phyloP scores from a whole-genome alignment of 2,329 filamentous ascomycete species.

The Sporothrix variecibatus region DNA sequence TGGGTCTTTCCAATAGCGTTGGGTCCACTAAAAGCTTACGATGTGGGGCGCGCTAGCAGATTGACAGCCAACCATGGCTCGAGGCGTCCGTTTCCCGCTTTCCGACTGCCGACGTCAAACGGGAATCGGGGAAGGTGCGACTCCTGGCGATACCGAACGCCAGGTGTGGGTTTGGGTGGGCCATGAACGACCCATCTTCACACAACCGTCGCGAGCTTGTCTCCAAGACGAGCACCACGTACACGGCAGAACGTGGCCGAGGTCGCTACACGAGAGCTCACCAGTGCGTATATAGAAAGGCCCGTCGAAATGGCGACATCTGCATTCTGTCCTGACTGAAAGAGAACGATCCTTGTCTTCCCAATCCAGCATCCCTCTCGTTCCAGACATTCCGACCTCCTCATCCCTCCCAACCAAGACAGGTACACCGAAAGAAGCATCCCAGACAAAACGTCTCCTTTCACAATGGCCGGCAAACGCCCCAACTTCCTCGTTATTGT shows the following conservation, averaged over 20 bases:
- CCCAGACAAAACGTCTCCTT: background rate
- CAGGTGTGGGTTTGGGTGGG: background rate
- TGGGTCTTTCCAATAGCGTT: background rate
- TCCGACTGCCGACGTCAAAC: conserved; percentile 7
- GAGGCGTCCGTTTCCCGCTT: background rate
- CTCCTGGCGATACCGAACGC: background rate
- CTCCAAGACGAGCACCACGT: background rate
- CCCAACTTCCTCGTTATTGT: conserved; percentile 17
- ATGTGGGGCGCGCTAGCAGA: background rate
- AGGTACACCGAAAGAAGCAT: background rate
- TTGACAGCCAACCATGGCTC: background rate
- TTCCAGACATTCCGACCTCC: background rate
- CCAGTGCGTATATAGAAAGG: conserved; percentile 4
- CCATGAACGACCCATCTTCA: background rate
- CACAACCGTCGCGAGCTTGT: background rate
- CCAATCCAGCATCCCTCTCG: background rate
- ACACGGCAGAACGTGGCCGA: background rate
- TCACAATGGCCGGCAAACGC: background rate
- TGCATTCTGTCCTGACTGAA: background rate
- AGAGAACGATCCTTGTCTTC: background rate
- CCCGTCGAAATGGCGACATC: background rate
- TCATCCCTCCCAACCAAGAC: background rate
- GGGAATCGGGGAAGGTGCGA: background rate
- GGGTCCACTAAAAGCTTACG: background rate
- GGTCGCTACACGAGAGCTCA: background rate